A percentile compares a stretch with the other conserved stretches of the same genome.
Evolutionary conservation across 345 rosid genomes (phyloP).

Genomic region (Noccaea bulbosa): DNA sequence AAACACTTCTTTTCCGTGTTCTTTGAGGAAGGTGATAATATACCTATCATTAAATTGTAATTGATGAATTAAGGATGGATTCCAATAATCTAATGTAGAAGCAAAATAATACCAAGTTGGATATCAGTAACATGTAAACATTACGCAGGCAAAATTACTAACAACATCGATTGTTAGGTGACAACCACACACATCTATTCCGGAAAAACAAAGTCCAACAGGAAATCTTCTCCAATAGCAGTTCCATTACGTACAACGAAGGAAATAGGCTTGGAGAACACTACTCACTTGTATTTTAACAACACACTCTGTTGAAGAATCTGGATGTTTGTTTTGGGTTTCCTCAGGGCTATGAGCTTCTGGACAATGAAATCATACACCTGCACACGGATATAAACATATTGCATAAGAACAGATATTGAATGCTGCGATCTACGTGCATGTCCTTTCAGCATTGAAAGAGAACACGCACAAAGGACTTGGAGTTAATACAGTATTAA

Average conservation of each 20-base stretch:
- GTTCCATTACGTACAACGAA: constrained; percentile 18
- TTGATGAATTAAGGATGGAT: constrained; percentile 12
- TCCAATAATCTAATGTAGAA: constrained; percentile 13
- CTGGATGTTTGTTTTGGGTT: constrained; percentile 98
- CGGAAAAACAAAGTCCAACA: constrained; percentile 10
- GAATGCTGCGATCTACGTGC: constrained; percentile 8
- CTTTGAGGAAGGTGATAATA: constrained; percentile 81
- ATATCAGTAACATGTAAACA: constrained; percentile 18
- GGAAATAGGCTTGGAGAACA: constrained; percentile 6
- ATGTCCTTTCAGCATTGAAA: constrained; percentile 18
- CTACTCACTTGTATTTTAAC: constrained; percentile 87
- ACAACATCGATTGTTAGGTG: constrained; percentile 20
- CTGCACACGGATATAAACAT: constrained; percentile 48
- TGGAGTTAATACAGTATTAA: constrained; percentile 4
- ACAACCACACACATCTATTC: constrained; percentile 16
- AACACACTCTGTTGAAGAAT: constrained; percentile 97
- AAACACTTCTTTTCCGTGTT: constrained; percentile 90
- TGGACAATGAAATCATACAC: constrained; percentile 96
- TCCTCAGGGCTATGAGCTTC: constrained; percentile 94
- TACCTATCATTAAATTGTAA: constrained; percentile 58
- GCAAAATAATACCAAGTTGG: constrained; percentile 24
- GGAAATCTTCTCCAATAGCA: constrained; percentile 12
- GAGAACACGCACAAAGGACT: constrained; percentile 18
- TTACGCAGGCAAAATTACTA: neutral
- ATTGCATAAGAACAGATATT: constrained; percentile 21